Base-by-base conservation (phyloP, 306 rosid species). In the Styphnolobium japonicum region DNA sequence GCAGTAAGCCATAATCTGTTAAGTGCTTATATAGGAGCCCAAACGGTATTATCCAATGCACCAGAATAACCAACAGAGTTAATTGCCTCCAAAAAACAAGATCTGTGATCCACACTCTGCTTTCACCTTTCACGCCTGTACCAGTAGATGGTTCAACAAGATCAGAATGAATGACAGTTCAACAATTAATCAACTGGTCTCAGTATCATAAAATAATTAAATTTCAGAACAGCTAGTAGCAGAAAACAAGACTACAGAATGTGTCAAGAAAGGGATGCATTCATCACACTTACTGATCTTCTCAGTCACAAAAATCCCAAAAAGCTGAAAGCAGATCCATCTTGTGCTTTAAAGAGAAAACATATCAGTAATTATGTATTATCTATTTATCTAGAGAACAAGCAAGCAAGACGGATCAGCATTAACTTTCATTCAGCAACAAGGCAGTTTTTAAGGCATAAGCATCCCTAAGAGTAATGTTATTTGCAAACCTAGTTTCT, bases 371-470 rank as follows among this genome's bases (percentile, higher is more conserved):
- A 70, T 40, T 53, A n/a, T 2, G 27, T 72, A 48, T 31, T 34
- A 34, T 18, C 34, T 19, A 62, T 31, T 46, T 48, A 31, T 76
- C 19, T 14, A 63, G 64, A 11, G 52, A 51, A 0, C 21, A 25
- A 11, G 33, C 0, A 19, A 48, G 4, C 14, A 52, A 22, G 33
- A 72, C 23, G 39, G 45, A 31, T 6, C 33, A 42, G 25, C 27
- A 31, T n/a, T 57, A 23, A 80, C 88, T 86, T 82, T 86, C 92
- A 81, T 80, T 79, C 66, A 83, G 88, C 74, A 89, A 58, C 18
- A 80, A 64, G 40, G 94, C 88, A 48, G 92, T 82, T 86, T 82
- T 88, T 25, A 84, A 64, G 78, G 90, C 86, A 89, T 74, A 87
- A 40, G 84, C 82, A 81, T 89, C 92, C 76, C 49, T 66, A 73